phyloP scores from a whole-genome alignment of 1,284 basidiomycete species.

The Pseudozyma tsukubaensis region DNA sequence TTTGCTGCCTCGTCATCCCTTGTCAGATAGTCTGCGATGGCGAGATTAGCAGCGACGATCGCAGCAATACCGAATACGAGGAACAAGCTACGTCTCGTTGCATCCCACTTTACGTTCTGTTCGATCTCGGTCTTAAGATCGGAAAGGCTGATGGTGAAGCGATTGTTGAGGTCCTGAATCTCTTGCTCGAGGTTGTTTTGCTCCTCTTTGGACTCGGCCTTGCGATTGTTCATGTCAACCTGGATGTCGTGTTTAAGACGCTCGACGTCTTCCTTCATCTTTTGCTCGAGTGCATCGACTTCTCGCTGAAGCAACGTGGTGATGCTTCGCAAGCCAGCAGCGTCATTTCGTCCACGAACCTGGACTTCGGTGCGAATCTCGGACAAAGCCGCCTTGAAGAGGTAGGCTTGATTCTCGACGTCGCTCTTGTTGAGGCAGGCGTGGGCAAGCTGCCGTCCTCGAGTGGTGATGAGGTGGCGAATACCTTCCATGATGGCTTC shows the following conservation, averaged over 20 bases:
- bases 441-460: conserved; percentile 79
- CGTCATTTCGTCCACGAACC: conserved; percentile 85
- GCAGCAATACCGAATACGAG: conserved; percentile 67
- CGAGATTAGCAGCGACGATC: conserved; percentile 64
- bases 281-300: conserved; percentile 85
- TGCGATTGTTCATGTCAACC: conserved; percentile 93
- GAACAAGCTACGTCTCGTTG: conserved; percentile 63
- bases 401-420: conserved; percentile 80
- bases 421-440: conserved; percentile 85
- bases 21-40: conserved; percentile 64
- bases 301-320: conserved; percentile 84
- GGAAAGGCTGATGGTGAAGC: conserved; percentile 67
- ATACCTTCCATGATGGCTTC: conserved; percentile 83
- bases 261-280: conserved; percentile 92
- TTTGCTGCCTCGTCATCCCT: conserved; percentile 53
- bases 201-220: conserved; percentile 90
- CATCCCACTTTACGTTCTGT: conserved; percentile 68
- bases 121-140: conserved; percentile 68
- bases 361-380: conserved; percentile 89
- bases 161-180: conserved; percentile 78
- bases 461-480: conserved; percentile 80
- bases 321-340: conserved; percentile 80
- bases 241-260: conserved; percentile 94
- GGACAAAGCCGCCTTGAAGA: conserved; percentile 91
- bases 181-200: conserved; percentile 86